These are phyloP conservation scores for Candida stauntonica DNA, from an alignment of 805 yeast species.

Conservation along the genomic window DNA sequence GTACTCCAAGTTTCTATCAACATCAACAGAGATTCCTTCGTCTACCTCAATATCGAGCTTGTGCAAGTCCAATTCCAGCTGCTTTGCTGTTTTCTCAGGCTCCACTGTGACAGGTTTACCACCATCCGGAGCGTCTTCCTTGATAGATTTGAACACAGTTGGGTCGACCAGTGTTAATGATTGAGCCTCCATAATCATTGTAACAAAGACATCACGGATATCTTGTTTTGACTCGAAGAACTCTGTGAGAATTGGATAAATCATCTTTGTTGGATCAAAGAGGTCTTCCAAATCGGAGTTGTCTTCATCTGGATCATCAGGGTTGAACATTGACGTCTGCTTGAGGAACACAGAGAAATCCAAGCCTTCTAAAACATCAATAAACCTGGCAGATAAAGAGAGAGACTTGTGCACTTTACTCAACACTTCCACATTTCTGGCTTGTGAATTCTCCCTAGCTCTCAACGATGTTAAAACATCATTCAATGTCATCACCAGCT, in stretches of 20 bases:
- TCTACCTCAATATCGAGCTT: slow-evolving; percentile 41
- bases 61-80: slow-evolving; percentile 43
- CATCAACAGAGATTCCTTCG: slow-evolving; percentile 32
- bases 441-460: slow-evolving; percentile 34
- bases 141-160: slow-evolving; percentile 62
- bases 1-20: slow-evolving; percentile 27
- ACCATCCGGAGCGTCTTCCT: slow-evolving; percentile 41
- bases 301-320: slow-evolving; percentile 3
- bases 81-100: slow-evolving; percentile 46
- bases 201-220: slow-evolving; percentile 55
- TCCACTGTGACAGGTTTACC: slow-evolving; percentile 33
- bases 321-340: slow-evolving; percentile 5
- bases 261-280: slow-evolving; percentile 26
- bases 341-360: slow-evolving; percentile 51
- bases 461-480: slow-evolving; percentile 40
- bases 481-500: slow-evolving; percentile 35
- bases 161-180: slow-evolving; percentile 69
- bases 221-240: slow-evolving; percentile 72
- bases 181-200: slow-evolving; percentile 64
- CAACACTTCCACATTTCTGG: slow-evolving; percentile 49
- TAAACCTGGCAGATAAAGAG: slow-evolving; percentile 42
- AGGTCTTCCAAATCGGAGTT: slow-evolving; percentile 12
- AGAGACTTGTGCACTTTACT: slow-evolving; percentile 50
- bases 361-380: slow-evolving; percentile 54
- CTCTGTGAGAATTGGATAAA: slow-evolving; percentile 47